Evolutionary conservation across 1,284 basidiomycete species (phyloP).

Genomic region (Melanopsichium pennsylvanicum): DNA sequence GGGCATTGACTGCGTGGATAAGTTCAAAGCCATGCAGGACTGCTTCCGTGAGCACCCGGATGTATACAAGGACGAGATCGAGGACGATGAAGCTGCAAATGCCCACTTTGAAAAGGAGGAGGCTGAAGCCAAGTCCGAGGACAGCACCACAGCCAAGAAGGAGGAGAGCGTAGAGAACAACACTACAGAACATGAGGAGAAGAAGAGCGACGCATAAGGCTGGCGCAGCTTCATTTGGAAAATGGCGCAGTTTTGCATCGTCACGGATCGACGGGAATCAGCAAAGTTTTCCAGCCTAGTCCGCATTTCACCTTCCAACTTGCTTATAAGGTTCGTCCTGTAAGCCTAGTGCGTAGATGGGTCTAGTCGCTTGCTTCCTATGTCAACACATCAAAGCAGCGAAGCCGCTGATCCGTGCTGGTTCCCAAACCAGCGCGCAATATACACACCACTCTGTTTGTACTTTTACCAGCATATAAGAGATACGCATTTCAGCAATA

Average conservation of each 20-base stretch:
- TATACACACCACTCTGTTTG: slow-evolving; percentile 2
- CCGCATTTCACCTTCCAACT: slow-evolving; percentile 1
- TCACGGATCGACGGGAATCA: slow-evolving; percentile 31
- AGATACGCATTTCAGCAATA: background rate
- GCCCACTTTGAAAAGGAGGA: slow-evolving; percentile 40
- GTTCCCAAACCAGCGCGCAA: background rate
- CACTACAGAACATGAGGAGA: slow-evolving; percentile 2
- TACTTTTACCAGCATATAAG: background rate
- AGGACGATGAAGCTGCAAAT: slow-evolving; percentile 55
- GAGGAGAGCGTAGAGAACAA: background rate
- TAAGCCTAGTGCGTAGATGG: too few species aligned
- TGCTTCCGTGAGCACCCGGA: slow-evolving; percentile 97
- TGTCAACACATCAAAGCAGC: too few species aligned
- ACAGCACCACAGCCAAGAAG: background rate
- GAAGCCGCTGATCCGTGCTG: too few species aligned
- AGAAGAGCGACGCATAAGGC: slow-evolving; percentile 12
- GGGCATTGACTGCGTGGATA: slow-evolving; percentile 96
- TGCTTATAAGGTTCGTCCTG: too few species aligned
- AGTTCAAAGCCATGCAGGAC: slow-evolving; percentile 96
- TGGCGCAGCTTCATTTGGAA: slow-evolving; percentile 1
- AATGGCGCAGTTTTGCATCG: slow-evolving; percentile 9
- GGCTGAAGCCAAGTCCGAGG: slow-evolving; percentile 12
- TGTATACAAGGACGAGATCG: slow-evolving; percentile 80
- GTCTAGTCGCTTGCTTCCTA: too few species aligned
- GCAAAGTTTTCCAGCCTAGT: too few species aligned